phyloP scores from a whole-genome alignment of 2,329 filamentous ascomycete genomes.

The Phialophora macrospora region DNA sequence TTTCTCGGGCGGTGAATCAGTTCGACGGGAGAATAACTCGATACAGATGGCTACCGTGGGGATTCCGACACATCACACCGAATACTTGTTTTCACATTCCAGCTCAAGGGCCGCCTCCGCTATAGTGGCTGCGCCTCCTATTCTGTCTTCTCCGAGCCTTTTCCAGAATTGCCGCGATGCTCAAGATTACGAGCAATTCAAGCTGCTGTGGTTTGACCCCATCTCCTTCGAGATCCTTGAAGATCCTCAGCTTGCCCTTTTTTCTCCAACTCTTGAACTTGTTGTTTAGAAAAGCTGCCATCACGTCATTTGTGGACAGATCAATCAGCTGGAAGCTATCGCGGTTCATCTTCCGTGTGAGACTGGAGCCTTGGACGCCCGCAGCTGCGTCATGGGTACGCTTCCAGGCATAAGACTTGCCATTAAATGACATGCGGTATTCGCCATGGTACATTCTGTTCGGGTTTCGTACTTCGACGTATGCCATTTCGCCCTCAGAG shows the following conservation, averaged over 20 bases:
- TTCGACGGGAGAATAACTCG: background rate
- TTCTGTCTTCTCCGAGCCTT: conserved; percentile 18
- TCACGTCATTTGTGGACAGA: conserved; percentile 39
- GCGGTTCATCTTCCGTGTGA: conserved; percentile 1
- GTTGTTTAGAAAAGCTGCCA: conserved; percentile 44
- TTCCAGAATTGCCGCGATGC: conserved; percentile 20
- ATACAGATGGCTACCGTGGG: background rate
- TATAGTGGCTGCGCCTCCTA: conserved; percentile 3
- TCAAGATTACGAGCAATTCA: conserved; percentile 14
- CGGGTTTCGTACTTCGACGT: conserved; percentile 15
- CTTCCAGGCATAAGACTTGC: conserved; percentile 14
- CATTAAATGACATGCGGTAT: conserved; percentile 15
- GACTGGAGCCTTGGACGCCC: conserved; percentile 12
- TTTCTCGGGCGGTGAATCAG: background rate
- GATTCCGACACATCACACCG: background rate
- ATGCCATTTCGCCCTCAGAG: background rate
- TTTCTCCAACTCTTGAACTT: conserved; percentile 41
- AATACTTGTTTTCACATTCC: background rate
- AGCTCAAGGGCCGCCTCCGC: background rate
- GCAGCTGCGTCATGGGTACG: conserved; percentile 12
- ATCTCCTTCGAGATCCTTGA: background rate
- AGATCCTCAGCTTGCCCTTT: conserved; percentile 41
- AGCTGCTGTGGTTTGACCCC: conserved; percentile 2
- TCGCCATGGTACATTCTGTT: conserved; percentile 17
- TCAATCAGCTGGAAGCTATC: conserved; percentile 46